Percentiles rank a stretch among this genome's conserved stretches.
Conservation (phyloP, 495 filamentous ascomycete genomes). For the Penicillium daleae region DNA sequence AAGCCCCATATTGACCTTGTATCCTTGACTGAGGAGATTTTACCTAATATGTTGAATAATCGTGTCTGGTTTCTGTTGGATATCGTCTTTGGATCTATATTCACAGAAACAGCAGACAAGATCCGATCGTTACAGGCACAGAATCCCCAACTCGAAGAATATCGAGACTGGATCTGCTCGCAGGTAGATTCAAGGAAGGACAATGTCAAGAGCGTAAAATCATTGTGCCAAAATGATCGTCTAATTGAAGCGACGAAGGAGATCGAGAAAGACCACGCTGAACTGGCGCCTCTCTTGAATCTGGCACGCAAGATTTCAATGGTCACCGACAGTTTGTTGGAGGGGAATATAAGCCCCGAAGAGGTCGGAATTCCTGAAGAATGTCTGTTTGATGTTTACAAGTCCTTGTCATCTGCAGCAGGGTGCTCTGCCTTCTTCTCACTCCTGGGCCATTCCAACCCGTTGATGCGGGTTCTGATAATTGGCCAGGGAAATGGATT, state of each 20-base stretch:
- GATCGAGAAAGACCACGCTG: background rate
- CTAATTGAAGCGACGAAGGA: background rate
- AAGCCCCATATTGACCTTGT: background rate
- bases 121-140: background rate
- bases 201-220: background rate
- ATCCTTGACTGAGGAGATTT: background rate
- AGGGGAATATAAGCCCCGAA: background rate
- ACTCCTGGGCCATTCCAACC: constrained; percentile 3
- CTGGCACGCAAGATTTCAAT: background rate
- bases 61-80: background rate
- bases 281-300: background rate
- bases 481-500: constrained; percentile 2
- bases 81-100: background rate
- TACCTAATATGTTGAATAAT: background rate
- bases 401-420: background rate
- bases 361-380: background rate
- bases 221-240: constrained; percentile 1
- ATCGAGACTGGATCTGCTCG: background rate
- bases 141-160: background rate
- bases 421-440: background rate
- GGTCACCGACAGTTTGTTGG: background rate
- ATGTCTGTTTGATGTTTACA: background rate
- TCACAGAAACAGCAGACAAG: background rate
- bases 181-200: background rate
- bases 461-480: background rate